Evolutionary conservation across 225 moss, liverwort and hornwort species (phyloP).

Genomic region (Physcomitrium patens): DNA sequence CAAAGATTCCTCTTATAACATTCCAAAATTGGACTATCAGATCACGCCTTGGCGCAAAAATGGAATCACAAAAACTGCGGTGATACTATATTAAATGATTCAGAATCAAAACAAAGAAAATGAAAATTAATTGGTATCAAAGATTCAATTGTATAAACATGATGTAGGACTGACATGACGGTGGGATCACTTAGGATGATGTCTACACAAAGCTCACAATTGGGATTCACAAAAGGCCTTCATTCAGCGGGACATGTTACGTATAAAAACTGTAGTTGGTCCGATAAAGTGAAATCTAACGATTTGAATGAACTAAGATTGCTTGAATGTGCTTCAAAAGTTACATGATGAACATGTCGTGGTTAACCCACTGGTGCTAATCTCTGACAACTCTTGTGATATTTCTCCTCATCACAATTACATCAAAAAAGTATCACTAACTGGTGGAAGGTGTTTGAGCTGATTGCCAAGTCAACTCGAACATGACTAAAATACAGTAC

Average conservation of each 20-base stretch:
- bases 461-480: conserved; percentile 7
- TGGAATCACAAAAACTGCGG: too few species aligned
- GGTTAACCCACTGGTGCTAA: not conserved
- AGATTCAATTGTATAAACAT: too few species aligned
- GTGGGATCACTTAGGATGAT: too few species aligned
- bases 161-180: too few species aligned
- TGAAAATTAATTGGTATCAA: too few species aligned
- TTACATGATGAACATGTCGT: not conserved
- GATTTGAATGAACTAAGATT: not conserved
- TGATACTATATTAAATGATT: too few species aligned
- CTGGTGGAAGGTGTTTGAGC: not conserved
- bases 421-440: not conserved
- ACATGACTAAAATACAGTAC: not conserved
- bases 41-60: too few species aligned
- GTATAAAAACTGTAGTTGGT: not conserved
- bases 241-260: not conserved
- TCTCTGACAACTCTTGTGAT: conserved; percentile 1
- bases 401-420: not conserved
- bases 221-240: not conserved
- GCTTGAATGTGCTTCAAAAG: not conserved
- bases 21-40: too few species aligned
- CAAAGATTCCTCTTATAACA: too few species aligned
- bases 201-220: not conserved
- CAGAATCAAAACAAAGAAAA: too few species aligned
- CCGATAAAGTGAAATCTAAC: not conserved